phyloP scores from a whole-genome alignment of 2,329 filamentous ascomycete species.

The Fusarium sp. region DNA sequence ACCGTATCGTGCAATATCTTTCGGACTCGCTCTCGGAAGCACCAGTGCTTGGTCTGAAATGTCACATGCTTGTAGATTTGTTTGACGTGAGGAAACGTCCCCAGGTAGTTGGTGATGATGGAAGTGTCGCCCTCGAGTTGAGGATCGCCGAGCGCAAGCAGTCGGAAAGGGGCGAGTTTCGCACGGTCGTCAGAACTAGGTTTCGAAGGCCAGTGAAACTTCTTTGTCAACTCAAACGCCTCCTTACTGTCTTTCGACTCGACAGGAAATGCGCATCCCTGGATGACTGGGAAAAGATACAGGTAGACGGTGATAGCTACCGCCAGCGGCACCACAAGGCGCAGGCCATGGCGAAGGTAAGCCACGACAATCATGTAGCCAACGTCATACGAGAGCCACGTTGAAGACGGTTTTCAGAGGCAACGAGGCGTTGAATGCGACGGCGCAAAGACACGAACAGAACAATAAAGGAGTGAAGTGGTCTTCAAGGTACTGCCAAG shows the following conservation, averaged over 20 bases:
- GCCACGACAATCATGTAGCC: conserved; percentile 65
- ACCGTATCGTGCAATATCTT: conserved; percentile 68
- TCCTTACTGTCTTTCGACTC: conserved; percentile 52
- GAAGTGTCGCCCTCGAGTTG: conserved; percentile 94
- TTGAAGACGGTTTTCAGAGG: conserved; percentile 4
- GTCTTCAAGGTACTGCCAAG: conserved; percentile 18
- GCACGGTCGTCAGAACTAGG: conserved; percentile 35
- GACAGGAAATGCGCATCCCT: conserved; percentile 82
- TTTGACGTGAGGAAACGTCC: conserved; percentile 66
- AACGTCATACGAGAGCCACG: conserved; percentile 49
- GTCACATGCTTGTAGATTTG: conserved; percentile 61
- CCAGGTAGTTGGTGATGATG: conserved; percentile 70
- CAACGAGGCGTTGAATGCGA: conserved; percentile 19
- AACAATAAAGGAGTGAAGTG: conserved; percentile 19
- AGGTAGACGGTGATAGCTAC: conserved; percentile 80
- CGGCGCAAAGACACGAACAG: conserved; percentile 14
- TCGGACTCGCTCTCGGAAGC: conserved; percentile 64
- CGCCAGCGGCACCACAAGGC: conserved; percentile 70
- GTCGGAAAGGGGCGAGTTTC: conserved; percentile 78
- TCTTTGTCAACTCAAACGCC: conserved; percentile 53
- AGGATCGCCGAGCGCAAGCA: conserved; percentile 90
- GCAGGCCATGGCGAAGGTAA: conserved; percentile 68
- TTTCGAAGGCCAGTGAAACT: conserved; percentile 56
- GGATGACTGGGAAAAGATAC: conserved; percentile 87
- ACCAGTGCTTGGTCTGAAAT: conserved; percentile 59